Percentiles rank a stretch among this genome's conserved stretches.
phyloP scores from a whole-genome alignment of 2,329 filamentous ascomycete genomes.

The Diaporthe humulicola region DNA sequence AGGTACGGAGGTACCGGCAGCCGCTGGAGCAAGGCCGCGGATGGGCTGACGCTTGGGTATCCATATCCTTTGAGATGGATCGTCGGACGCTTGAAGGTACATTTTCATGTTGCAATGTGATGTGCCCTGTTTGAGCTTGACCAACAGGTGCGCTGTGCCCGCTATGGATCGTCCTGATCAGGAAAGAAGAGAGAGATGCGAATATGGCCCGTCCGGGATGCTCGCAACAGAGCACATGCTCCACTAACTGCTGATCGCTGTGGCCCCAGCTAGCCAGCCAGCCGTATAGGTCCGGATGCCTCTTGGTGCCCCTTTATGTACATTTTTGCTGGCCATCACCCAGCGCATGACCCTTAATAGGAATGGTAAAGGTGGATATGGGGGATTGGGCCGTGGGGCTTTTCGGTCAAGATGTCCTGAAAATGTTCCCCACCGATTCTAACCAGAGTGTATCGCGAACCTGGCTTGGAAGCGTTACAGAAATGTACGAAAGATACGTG shows the following conservation, averaged over 20 bases:
- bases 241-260: background rate
- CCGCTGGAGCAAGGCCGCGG: background rate
- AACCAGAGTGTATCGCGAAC: background rate
- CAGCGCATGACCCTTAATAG: background rate
- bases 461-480: background rate
- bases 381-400: too few species aligned
- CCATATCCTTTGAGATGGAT: background rate
- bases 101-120: background rate
- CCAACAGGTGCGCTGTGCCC: background rate
- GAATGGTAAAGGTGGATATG: background rate
- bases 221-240: too few species aligned
- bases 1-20: background rate
- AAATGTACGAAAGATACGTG: too few species aligned
- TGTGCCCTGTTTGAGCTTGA: background rate
- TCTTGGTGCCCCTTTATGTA: background rate
- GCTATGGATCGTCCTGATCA: background rate
- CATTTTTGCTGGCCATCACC: background rate
- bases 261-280: background rate
- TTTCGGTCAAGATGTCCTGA: too few species aligned
- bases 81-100: background rate
- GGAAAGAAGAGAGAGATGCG: background rate
- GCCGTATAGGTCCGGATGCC: background rate
- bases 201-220: background rate
- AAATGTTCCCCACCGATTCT: background rate
- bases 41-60: background rate